A percentile compares a stretch with the other conserved stretches of the same genome.
Conservation (phyloP, 345 rosid genomes). For the Brassica incana region DNA sequence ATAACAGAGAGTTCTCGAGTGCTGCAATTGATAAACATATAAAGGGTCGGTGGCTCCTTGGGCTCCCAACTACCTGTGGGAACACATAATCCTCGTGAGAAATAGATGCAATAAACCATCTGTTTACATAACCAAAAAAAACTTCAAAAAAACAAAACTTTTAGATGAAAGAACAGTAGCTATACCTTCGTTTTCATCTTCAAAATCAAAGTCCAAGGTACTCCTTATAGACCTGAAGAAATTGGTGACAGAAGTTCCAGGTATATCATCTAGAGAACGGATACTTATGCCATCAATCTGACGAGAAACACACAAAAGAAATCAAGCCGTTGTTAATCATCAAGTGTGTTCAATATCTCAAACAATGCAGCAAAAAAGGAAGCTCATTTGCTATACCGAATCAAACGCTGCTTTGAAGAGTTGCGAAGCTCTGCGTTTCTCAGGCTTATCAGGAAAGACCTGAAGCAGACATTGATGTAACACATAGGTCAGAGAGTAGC, state of each 20-base stretch:
- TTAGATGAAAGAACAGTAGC: not conserved
- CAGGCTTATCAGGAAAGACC: conserved; percentile 93
- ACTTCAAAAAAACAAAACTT: not conserved
- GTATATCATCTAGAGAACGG: conserved; percentile 79
- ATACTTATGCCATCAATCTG: conserved; percentile 82
- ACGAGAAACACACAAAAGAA: conserved; percentile 37
- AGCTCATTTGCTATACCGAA: conserved; percentile 47
- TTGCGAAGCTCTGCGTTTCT: conserved; percentile 76
- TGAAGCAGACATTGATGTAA: conserved; percentile 33
- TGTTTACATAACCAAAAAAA: not conserved
- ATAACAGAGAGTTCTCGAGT: conserved; percentile 79
- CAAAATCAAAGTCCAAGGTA: conserved; percentile 94
- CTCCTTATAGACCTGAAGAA: conserved; percentile 87
- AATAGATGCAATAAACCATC: not conserved
- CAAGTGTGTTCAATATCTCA: not conserved
- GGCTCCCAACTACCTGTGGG: conserved; percentile 78
- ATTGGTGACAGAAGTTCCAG: conserved; percentile 58
- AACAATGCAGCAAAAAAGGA: not conserved
- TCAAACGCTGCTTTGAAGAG: conserved; percentile 77
- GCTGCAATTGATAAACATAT: conserved; percentile 82
- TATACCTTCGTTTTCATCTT: conserved; percentile 84
- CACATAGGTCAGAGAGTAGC: not conserved
- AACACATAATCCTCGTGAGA: conserved; percentile 10
- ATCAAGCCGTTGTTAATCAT: conserved; percentile 22
- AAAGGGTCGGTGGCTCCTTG: conserved; percentile 75